phyloP scores from a whole-genome alignment of 805 yeast species.

The Dipodascopsis uninucleata region DNA sequence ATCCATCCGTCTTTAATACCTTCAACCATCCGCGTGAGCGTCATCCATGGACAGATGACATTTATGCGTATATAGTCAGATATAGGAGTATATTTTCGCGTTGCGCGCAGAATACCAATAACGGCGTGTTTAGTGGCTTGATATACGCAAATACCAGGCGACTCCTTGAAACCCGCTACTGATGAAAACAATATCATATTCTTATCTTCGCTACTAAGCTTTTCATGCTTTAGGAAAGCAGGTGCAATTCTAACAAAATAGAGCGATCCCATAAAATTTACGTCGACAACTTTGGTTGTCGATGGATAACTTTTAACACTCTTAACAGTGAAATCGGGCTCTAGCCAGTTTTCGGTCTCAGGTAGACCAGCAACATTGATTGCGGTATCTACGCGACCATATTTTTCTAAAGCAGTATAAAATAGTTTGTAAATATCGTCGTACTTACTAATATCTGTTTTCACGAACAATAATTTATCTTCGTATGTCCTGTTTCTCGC shows the following conservation, averaged over 20 bases:
- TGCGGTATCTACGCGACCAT: constrained; percentile 13
- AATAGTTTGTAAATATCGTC: constrained; percentile 8
- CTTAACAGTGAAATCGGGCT: constrained; percentile 9
- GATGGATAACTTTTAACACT: constrained; percentile 9
- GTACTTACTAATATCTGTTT: constrained; percentile 10
- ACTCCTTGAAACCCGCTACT: constrained; percentile 21
- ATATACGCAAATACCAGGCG: constrained; percentile 17
- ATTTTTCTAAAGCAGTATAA: constrained; percentile 9
- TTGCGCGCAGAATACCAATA: constrained; percentile 13
- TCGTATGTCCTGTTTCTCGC: constrained; percentile 1
- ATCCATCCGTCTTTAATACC: constrained; percentile 14
- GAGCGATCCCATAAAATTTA: constrained; percentile 11
- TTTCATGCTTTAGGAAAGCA: constrained; percentile 12
- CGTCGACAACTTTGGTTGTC: constrained; percentile 15
- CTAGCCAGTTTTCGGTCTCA: constrained; percentile 16
- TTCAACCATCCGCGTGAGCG: constrained; percentile 18
- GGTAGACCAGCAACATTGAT: constrained; percentile 13
- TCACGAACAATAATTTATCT: constrained; percentile 5
- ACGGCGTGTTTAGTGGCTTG: constrained; percentile 21
- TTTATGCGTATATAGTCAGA: constrained; percentile 12
- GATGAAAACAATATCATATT: constrained; percentile 14
- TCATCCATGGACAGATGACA: constrained; percentile 21
- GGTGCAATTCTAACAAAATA: constrained; percentile 17
- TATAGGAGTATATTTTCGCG: constrained; percentile 17
- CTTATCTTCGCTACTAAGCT: constrained; percentile 5